These are phyloP conservation scores for Ambrosiella cleistominuta DNA, from an alignment of 2,329 filamentous ascomycete species.

Conservation along the genomic window DNA sequence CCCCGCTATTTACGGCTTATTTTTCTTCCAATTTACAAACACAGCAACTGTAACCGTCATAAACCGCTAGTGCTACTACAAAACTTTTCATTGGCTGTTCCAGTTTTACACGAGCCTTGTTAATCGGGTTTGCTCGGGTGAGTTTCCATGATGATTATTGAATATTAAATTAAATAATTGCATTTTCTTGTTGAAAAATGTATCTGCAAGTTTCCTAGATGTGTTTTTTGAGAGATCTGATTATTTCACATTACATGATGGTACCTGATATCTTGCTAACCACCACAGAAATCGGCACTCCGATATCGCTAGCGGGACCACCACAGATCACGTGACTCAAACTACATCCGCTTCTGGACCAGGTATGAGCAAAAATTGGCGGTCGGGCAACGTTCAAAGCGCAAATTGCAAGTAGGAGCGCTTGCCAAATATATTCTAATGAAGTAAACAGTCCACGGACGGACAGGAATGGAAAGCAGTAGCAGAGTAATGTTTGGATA, in stretches of 20 bases:
- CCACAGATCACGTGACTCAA: conserved; percentile 2
- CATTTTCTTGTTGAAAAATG: background rate
- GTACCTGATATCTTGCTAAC: no score
- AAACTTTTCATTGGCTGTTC: conserved; percentile 2
- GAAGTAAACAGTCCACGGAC: background rate
- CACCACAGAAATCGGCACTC: background rate
- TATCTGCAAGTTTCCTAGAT: background rate
- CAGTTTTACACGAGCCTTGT: conserved; percentile 10
- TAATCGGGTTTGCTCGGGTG: conserved; percentile 5
- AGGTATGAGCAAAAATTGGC: background rate
- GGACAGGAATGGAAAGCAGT: background rate
- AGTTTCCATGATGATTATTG: background rate
- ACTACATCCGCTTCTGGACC: background rate
- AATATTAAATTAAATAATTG: background rate
- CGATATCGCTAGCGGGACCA: conserved; percentile 7
- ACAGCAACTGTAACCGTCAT: conserved; percentile 10
- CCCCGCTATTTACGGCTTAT: conserved; percentile 9
- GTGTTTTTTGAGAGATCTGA: background rate
- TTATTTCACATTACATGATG: no score
- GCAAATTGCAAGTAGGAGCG: conserved; percentile 1
- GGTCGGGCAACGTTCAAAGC: background rate
- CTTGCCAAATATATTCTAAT: background rate
- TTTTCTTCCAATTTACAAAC: conserved; percentile 1
- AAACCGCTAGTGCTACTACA: conserved; percentile 3
- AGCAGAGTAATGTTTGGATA: background rate